Evolutionary conservation across 495 filamentous ascomycete genomes (phyloP).

Genomic region (Aspergillus baeticus): DNA sequence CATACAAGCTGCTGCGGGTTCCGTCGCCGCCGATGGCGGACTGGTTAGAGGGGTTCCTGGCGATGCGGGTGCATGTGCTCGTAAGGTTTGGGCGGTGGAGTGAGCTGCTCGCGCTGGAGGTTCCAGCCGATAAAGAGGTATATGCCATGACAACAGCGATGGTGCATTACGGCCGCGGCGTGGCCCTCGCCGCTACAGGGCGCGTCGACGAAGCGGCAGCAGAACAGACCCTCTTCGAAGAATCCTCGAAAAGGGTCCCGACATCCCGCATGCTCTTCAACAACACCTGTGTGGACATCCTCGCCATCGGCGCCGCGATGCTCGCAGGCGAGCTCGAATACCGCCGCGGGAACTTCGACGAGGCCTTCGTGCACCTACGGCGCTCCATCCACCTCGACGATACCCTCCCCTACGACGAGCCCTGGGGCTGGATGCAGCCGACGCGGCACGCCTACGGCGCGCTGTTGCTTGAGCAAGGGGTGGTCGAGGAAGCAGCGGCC

Average conservation of each 20-base stretch:
- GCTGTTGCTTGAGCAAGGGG: slow-evolving; percentile 57
- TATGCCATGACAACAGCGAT: slow-evolving; percentile 65
- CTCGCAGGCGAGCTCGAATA: slow-evolving; percentile 69
- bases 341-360: slow-evolving; percentile 52
- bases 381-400: slow-evolving; percentile 53
- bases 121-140: slow-evolving; percentile 51
- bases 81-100: slow-evolving; percentile 67
- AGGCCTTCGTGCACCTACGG: slow-evolving; percentile 54
- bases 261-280: slow-evolving; percentile 60
- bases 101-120: slow-evolving; percentile 48
- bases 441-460: slow-evolving; percentile 63
- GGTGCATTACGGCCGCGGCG: slow-evolving; percentile 61
- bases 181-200: slow-evolving; percentile 58
- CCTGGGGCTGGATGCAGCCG: slow-evolving; percentile 69
- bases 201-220: slow-evolving; percentile 45
- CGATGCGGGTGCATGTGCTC: slow-evolving; percentile 60
- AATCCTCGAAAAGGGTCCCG: slow-evolving; percentile 46
- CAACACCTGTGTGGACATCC: slow-evolving; percentile 60
- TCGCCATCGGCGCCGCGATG: slow-evolving; percentile 60
- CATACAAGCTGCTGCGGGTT: slow-evolving; percentile 59
- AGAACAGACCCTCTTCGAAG: slow-evolving; percentile 43
- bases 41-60: slow-evolving; percentile 66
- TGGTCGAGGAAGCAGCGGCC: slow-evolving; percentile 48
- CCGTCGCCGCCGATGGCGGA: slow-evolving; percentile 69
- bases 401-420: slow-evolving; percentile 58